Percentiles rank a stretch among this genome's conserved stretches.
These are phyloP conservation scores for Venturia aucupariae DNA, from an alignment of 2,329 filamentous ascomycete species.

Conservation along the genomic window DNA sequence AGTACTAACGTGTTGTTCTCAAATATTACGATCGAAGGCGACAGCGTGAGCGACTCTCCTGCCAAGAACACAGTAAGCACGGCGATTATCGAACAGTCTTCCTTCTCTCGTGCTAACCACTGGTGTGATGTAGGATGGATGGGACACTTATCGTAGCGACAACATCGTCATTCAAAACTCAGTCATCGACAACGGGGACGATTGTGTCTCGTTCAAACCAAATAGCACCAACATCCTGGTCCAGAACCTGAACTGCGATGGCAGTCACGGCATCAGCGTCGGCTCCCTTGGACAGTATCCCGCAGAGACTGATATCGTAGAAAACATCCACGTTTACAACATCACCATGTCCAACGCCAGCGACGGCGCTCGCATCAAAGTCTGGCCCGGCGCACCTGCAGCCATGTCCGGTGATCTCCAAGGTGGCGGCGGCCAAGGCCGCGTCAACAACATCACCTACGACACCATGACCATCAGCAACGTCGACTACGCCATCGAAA, in stretches of 20 bases:
- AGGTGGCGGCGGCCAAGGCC: conserved; percentile 48
- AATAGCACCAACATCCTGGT: conserved; percentile 58
- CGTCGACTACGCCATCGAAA: conserved; percentile 51
- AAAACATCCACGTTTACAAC: conserved; percentile 38
- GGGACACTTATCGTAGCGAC: conserved; percentile 41
- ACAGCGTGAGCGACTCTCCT: conserved; percentile 40
- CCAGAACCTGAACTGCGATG: conserved; percentile 54
- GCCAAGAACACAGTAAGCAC: conserved; percentile 7
- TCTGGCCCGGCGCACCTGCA: conserved; percentile 49
- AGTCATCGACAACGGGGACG: conserved; percentile 54
- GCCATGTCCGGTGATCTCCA: conserved; percentile 38
- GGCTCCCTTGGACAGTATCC: conserved; percentile 58
- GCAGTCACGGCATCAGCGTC: conserved; percentile 59
- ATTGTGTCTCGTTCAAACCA: conserved; percentile 66
- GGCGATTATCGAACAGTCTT: not conserved
- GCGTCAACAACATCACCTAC: conserved; percentile 55
- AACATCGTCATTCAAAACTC: conserved; percentile 60
- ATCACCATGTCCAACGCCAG: conserved; percentile 27
- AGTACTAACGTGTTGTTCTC: conserved; percentile 53
- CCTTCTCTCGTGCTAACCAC: conserved; percentile 14
- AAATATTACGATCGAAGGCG: conserved; percentile 25
- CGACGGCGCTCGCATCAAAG: conserved; percentile 59
- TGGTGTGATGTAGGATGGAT: not conserved
- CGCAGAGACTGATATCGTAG: conserved; percentile 52
- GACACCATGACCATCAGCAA: conserved; percentile 48